phyloP scores from a whole-genome alignment of 225 moss, liverwort and hornwort genomes.

The Marchantia paleacea region DNA sequence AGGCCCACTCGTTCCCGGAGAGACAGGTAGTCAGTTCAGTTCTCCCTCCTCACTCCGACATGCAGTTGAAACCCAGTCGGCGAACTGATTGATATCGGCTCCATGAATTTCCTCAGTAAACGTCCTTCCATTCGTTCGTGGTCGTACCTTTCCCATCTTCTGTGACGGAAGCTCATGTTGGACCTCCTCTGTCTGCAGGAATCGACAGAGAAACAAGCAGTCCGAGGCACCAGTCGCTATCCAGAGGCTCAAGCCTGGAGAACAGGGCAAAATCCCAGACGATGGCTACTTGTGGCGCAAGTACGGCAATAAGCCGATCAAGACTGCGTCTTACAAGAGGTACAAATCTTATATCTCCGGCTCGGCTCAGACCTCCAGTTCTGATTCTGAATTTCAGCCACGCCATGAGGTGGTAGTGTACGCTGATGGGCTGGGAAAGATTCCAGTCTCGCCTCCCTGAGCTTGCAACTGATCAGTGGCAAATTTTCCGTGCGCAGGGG shows the following conservation, averaged over 20 bases:
- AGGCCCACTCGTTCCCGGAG: conserved; percentile 37
- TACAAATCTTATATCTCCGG: no score
- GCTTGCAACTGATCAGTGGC: neutral
- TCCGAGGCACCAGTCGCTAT: conserved; percentile 27
- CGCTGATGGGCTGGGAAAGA: neutral
- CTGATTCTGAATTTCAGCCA: no score
- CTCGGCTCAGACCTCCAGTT: no score
- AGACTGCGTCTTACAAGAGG: conserved; percentile 44
- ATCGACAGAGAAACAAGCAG: conserved; percentile 22
- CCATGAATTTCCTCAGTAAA: neutral
- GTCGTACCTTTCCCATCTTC: neutral
- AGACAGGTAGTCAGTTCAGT: conserved; percentile 36
- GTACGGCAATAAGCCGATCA: conserved; percentile 50
- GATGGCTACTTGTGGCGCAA: conserved; percentile 48
- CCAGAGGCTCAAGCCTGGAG: conserved; percentile 34
- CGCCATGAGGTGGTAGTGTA: no score
- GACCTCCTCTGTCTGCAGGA: conserved; percentile 12
- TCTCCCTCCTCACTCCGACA: no score
- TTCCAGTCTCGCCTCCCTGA: neutral
- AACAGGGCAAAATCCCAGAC: conserved; percentile 45
- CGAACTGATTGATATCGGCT: neutral
- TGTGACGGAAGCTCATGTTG: neutral
- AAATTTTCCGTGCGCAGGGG: conserved; percentile 26
- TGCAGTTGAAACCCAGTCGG: no score
- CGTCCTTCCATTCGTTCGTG: neutral